Conservation (phyloP, 495 filamentous ascomycete species). For the Hypoxylon fuscum region DNA sequence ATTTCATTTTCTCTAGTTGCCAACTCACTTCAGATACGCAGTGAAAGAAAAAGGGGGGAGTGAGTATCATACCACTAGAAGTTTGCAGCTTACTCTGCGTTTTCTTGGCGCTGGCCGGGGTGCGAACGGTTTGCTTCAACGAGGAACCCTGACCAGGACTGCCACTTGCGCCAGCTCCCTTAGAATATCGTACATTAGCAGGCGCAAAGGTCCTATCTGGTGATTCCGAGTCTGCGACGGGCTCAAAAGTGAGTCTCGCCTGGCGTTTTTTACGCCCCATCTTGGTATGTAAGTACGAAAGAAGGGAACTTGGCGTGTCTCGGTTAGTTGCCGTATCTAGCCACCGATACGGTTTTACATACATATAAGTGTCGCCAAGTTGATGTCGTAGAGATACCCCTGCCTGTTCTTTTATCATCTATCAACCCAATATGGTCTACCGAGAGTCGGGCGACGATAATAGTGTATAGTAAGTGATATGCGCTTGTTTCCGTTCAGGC, state of each 20-base stretch:
- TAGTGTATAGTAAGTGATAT: too few species aligned
- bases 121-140: slow-evolving; percentile 7
- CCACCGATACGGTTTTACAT: too few species aligned
- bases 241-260: slow-evolving; percentile 40
- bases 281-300: neutral
- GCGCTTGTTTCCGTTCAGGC: too few species aligned
- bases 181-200: slow-evolving; percentile 32
- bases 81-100: slow-evolving; percentile 15
- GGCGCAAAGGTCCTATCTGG: slow-evolving; percentile 14
- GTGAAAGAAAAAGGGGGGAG: neutral
- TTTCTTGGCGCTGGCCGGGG: neutral
- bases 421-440: too few species aligned
- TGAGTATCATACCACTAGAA: slow-evolving; percentile 20
- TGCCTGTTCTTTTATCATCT: too few species aligned
- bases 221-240: slow-evolving; percentile 14
- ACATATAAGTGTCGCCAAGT: too few species aligned
- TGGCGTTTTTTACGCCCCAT: slow-evolving; percentile 43
- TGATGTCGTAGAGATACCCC: too few species aligned
- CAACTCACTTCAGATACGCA: neutral
- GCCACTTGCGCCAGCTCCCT: slow-evolving; percentile 6
- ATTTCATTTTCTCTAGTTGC: too few species aligned
- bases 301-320: neutral
- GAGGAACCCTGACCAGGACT: slow-evolving; percentile 11
- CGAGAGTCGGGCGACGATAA: too few species aligned
- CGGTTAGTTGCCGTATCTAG: neutral